Base-by-base conservation (phyloP, 768 basidiomycete genomes). In the Phlebiopsis flavidoalba region DNA sequence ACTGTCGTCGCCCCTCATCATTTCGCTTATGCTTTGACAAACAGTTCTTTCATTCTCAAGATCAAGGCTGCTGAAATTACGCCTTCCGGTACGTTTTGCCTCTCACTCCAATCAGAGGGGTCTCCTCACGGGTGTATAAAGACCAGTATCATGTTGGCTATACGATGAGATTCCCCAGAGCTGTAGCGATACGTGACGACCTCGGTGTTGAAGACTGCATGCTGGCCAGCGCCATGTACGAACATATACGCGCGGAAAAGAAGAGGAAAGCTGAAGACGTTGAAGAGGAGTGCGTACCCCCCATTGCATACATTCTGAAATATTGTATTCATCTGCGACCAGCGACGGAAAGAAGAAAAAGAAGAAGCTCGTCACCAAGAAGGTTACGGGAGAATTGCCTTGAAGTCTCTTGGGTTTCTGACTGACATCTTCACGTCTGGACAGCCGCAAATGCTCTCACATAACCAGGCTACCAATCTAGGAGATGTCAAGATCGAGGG, bases 141-240 rank as follows among this genome's bases (percentile, higher is more conserved):
- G 95, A 93, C 65, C 87, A 86, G 65, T 98, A 93, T 66, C 89
- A 89, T 56, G 71, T 94, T 64, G 89, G 88, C 4, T 84, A 88
- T 63, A 98, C 96, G 0, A 89, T 99, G 85, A 87, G 97, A 21
- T 99, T 99, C 69, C 96, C 97, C 49, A 83, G 95, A 59, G 93
- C 91, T 15, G 67, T 93, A 50, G 69, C 74, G 2, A 93, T 95
- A 61, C 83, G 93, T 22, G 90, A 91, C 53, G 94, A 97, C 66
- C 78, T 92, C 19, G 80, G 71, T 36, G 75, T 85, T 46, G 82
- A 81, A 1, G 91, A 93, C 66, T 92, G 90, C 70, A 81, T 88
- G 82, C 78, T 83, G 10, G 86, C 86, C 1, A 22, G 60, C 90
- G 88, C 78, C 35, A 70, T 89, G 8, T 64, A 89, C 55, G 87